Base-by-base conservation (phyloP, 306 rosid genomes). In the Vigna trinervia region DNA sequence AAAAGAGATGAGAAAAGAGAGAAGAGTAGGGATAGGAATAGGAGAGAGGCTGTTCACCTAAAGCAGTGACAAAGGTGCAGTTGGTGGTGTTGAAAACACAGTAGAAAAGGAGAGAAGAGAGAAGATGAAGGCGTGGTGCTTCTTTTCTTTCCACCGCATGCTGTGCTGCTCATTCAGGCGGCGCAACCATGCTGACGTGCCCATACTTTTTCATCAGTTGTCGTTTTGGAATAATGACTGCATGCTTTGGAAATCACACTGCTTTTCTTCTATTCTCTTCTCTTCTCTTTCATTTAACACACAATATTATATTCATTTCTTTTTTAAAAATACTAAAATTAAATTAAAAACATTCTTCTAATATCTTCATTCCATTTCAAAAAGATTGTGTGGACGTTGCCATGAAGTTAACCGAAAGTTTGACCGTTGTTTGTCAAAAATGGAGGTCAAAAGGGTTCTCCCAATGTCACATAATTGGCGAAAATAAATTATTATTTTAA, bases 21-120 rank as follows among this genome's bases (percentile, higher is more conserved):
- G 45, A 8, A 41, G 50, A 12, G 9, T 50, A 50, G 19, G 54
- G 5, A 15, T 50, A 50, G 58, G 47, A 43, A 2, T 43, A 43
- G 64, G 9, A 62, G 1, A 12, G 8, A 13, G 5, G 38, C 1
- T 46, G 90, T 82, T 78, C 71, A 75, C 87, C 81, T 84, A 86
- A 87, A 89, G 90, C 80, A 81, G 76, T 52, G 89, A 86, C 89
- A 90, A 80, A 79, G 83, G 57, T 73, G 80, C 87, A 86, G 86
- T 39, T 62, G 54, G 23, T 68, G 51, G 26, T 36, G 50, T 53
- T 73, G 68, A 22, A n/a, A 38, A 12, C 14, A 28, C 20, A 34
- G 5, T 4, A 23, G 12, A 60, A 1, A 14, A 32, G 51, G 78
- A 41, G 46, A 41, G 38, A 9, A 9, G 12, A 41, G 46, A 41